Evolutionary conservation across 306 rosid species (phyloP).

Genomic region (Psophocarpus tetragonolobus): DNA sequence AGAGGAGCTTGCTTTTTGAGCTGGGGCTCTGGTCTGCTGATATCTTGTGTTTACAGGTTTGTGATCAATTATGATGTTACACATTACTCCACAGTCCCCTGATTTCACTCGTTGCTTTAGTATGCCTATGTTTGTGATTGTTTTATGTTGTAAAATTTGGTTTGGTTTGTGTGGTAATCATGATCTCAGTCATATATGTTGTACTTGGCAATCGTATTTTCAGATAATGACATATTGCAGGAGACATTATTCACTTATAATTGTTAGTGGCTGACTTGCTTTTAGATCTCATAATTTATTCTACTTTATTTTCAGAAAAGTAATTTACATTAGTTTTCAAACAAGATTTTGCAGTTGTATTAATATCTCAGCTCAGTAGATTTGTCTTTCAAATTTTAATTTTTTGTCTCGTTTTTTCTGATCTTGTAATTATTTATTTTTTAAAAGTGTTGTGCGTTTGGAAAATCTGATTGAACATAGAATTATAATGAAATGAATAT

Average conservation of each 20-base stretch:
- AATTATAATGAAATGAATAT: constrained; percentile 4
- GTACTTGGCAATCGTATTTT: constrained; percentile 12
- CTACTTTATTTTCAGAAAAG: constrained; percentile 15
- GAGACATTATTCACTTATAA: constrained; percentile 12
- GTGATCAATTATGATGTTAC: constrained; percentile 13
- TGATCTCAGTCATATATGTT: not conserved
- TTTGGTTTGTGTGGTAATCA: constrained; percentile 21
- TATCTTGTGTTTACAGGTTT: constrained; percentile 94
- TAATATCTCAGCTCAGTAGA: constrained; percentile 6
- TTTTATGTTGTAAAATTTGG: constrained; percentile 16
- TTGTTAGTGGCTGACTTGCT: not conserved
- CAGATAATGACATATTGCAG: constrained; percentile 9
- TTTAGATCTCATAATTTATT: not conserved
- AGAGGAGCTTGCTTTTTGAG: constrained; percentile 67
- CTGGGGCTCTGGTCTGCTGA: constrained; percentile 90
- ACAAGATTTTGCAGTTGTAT: constrained; percentile 12
- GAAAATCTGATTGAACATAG: constrained; percentile 18
- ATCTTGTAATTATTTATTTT: not conserved
- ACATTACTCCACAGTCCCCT: too few relatives aligned
- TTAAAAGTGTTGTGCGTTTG: not conserved
- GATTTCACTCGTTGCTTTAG: too few relatives aligned
- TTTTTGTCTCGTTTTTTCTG: not conserved
- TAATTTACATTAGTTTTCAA: not conserved
- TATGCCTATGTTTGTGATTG: constrained; percentile 25
- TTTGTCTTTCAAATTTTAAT: constrained; percentile 2